Evolutionary conservation across 306 rosid genomes (phyloP).

Genomic region (Hippophae rhamnoides): DNA sequence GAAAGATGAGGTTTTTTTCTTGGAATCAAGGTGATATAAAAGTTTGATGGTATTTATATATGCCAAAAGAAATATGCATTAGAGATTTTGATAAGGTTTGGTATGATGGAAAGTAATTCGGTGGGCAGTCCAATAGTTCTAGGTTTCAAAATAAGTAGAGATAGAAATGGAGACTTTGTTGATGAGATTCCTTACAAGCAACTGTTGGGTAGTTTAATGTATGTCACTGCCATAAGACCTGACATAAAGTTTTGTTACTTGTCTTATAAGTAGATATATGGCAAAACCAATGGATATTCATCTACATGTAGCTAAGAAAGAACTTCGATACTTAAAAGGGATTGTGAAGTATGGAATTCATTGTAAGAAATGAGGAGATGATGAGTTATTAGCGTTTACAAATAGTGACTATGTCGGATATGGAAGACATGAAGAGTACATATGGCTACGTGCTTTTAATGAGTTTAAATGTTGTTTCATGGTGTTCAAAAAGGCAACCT

Average conservation of each 20-base stretch:
- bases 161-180: neutral
- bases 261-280: neutral
- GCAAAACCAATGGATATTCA: neutral
- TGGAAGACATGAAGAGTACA: neutral
- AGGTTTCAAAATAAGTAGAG: neutral
- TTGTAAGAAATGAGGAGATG: neutral
- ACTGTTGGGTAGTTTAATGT: neutral
- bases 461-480: neutral
- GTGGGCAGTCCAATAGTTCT: neutral
- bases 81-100: neutral
- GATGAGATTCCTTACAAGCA: neutral
- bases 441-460: neutral
- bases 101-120: neutral
- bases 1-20: constrained; percentile 1
- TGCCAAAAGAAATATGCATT: neutral
- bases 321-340: too few relatives aligned
- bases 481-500: neutral
- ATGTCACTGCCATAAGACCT: neutral
- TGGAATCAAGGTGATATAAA: constrained; percentile 4
- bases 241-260: neutral
- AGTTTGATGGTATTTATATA: neutral
- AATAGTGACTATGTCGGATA: constrained; percentile 2
- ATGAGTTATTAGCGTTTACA: neutral
- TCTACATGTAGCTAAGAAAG: constrained; percentile 4
- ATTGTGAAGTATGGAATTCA: too few relatives aligned